Evolutionary conservation across 495 filamentous ascomycete genomes (phyloP), one percentile per base, ranked within the genome.

Genomic region (Podospora conica): DNA sequence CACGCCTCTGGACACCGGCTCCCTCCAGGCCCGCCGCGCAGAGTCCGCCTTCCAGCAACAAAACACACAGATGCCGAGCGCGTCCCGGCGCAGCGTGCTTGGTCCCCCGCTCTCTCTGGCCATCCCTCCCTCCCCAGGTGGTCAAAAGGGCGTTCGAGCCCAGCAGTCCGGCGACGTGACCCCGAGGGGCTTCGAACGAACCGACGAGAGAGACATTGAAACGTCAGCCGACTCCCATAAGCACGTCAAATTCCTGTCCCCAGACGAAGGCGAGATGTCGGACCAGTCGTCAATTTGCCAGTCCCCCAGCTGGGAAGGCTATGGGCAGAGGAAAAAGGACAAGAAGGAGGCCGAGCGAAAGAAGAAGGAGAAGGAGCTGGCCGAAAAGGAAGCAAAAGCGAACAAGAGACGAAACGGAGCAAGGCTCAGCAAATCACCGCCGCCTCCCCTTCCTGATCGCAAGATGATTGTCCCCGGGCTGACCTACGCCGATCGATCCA

Each of bases 221-320:
- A 69, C 66, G 2, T 25, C 55, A 22, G 58, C 28, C 28, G 69
- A 70, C 48, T 63, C 71, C 15, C 71, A 75, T 7, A 81, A 80
- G 69, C 76, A 79, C 31, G 79, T 82, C 61, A 80, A 78, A 31
- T 82, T 81, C 24, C 61, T 71, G 8, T 65, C 75, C 1, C 73
- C 79, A 10, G 75, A 75, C 48, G 75, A 79, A 12, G 74, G 73
- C 31, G 73, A 76, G 62, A 74, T 75, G 73, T 83, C 82, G 9
- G 81, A 81, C 58, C 74, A 79, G 40, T 83, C 81, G 18, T 84
- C 82, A 3, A 84, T 85, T 56, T 85, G 83, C 62, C 82, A 84
- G 59, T 85, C 83, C 4, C 83, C 83, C 15, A 84, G 81, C 59
- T 84, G 83, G 83, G 83, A 83, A 59, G 77, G 79, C 56, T 79